Conservation (phyloP, 805 yeast genomes). For the Lachancea sp. region DNA sequence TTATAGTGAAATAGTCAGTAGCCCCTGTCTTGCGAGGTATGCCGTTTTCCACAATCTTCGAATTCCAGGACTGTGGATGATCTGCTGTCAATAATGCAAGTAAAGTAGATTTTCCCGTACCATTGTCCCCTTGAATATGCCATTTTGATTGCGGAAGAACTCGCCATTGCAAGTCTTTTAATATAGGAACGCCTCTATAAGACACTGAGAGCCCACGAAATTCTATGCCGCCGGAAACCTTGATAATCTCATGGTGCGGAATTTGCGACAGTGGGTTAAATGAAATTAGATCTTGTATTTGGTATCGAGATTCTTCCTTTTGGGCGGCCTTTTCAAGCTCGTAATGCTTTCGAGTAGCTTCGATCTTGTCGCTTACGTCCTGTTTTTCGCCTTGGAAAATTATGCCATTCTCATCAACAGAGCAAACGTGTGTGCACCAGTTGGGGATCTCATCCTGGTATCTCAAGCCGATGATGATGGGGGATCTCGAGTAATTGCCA, state of each 20-base stretch:
- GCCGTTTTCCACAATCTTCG: constrained; percentile 58
- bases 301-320: constrained; percentile 5
- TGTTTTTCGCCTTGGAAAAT: constrained; percentile 41
- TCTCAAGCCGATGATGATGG: constrained; percentile 69
- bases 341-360: constrained; percentile 16
- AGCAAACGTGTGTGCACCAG: constrained; percentile 72
- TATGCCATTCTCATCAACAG: constrained; percentile 51
- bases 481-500: constrained; percentile 23
- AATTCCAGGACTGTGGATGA: constrained; percentile 94
- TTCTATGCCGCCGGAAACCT: constrained; percentile 36
- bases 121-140: constrained; percentile 87
- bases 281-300: constrained; percentile 20
- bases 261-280: constrained; percentile 20
- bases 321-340: background rate
- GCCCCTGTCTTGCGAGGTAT: constrained; percentile 63
- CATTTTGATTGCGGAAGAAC: constrained; percentile 71
- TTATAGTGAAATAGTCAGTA: constrained; percentile 70
- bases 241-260: constrained; percentile 12
- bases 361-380: constrained; percentile 21
- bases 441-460: constrained; percentile 67
- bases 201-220: constrained; percentile 57
- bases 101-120: constrained; percentile 89
- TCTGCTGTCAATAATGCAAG: constrained; percentile 83
- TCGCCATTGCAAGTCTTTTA: constrained; percentile 57
- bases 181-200: constrained; percentile 56